Conservation (phyloP, 352 stramenopile species). For the Peronosclerospora sorghi region DNA sequence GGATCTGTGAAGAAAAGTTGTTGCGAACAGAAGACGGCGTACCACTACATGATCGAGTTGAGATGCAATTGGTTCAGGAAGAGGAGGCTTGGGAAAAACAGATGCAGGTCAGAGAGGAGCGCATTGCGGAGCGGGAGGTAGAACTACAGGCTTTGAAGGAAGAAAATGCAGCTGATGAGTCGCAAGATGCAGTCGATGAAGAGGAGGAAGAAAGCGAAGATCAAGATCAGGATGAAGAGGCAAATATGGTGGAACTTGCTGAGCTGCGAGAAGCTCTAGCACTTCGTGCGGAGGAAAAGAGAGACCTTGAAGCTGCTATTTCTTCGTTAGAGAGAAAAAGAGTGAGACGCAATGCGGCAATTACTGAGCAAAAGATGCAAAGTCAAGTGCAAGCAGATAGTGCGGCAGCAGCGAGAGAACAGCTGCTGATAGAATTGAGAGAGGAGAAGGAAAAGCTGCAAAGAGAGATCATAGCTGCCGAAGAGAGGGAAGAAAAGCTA, state of each 20-base stretch:
- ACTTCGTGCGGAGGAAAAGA: constrained; percentile 44
- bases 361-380: constrained; percentile 3
- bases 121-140: constrained; percentile 35
- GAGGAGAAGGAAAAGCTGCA: constrained; percentile 36
- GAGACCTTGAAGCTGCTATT: constrained; percentile 48
- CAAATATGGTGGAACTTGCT: constrained; percentile 18
- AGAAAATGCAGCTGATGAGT: constrained; percentile 14
- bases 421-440: constrained; percentile 28
- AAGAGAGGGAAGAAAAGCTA: constrained; percentile 27
- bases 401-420: constrained; percentile 8
- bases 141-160: constrained; percentile 37
- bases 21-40: constrained; percentile 25
- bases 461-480: constrained; percentile 31
- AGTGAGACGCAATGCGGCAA: constrained; percentile 2
- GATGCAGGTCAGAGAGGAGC: constrained; percentile 39
- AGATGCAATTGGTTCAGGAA: constrained; percentile 41
- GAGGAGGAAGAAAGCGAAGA: constrained; percentile 2
- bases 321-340: constrained; percentile 38
- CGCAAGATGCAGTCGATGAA: not conserved
- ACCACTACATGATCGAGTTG: constrained; percentile 38
- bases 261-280: constrained; percentile 36
- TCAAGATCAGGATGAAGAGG: constrained; percentile 12
- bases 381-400: constrained; percentile 11
- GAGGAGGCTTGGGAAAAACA: constrained; percentile 49
- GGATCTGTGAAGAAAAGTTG: constrained; percentile 26